Percentiles rank a stretch among this genome's conserved stretches.
Conservation (phyloP, 2,329 filamentous ascomycete species). For the Fonsecaea nubica region DNA sequence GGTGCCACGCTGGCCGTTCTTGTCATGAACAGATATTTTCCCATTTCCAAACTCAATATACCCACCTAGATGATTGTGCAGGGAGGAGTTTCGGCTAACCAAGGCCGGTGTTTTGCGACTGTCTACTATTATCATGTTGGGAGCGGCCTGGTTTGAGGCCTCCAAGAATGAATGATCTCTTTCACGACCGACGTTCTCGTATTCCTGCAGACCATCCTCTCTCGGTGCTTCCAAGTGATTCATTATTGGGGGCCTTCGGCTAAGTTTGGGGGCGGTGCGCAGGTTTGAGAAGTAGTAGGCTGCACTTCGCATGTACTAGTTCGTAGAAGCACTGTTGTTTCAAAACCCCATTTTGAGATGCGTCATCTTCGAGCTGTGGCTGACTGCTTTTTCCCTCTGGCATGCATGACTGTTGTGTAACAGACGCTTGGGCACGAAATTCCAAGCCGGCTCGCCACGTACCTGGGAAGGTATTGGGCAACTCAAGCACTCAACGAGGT, state of each 20-base stretch:
- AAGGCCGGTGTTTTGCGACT: neutral
- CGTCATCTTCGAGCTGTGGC: neutral
- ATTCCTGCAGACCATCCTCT: neutral
- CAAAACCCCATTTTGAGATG: too few relatives aligned
- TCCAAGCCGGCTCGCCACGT: too few relatives aligned
- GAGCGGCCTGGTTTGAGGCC: neutral
- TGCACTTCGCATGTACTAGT: neutral
- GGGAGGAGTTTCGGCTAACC: neutral
- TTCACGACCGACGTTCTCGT: neutral
- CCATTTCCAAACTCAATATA: neutral
- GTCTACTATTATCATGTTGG: neutral
- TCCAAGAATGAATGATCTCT: neutral
- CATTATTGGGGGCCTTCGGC: conserved; percentile 9
- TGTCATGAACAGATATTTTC: neutral
- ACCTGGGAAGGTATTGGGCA: neutral
- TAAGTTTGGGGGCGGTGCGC: conserved; percentile 2
- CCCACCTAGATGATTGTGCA: neutral
- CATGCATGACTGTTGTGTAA: too few relatives aligned
- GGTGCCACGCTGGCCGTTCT: neutral
- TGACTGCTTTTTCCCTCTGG: neutral
- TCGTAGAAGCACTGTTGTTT: too few relatives aligned
- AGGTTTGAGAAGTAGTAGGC: neutral
- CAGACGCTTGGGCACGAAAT: too few relatives aligned
- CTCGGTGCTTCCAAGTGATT: neutral
- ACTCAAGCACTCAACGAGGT: neutral